A percentile compares a stretch with the other conserved stretches of the same genome.
phyloP scores from a whole-genome alignment of 495 filamentous ascomycete species.

The Penicillium roqueforti region DNA sequence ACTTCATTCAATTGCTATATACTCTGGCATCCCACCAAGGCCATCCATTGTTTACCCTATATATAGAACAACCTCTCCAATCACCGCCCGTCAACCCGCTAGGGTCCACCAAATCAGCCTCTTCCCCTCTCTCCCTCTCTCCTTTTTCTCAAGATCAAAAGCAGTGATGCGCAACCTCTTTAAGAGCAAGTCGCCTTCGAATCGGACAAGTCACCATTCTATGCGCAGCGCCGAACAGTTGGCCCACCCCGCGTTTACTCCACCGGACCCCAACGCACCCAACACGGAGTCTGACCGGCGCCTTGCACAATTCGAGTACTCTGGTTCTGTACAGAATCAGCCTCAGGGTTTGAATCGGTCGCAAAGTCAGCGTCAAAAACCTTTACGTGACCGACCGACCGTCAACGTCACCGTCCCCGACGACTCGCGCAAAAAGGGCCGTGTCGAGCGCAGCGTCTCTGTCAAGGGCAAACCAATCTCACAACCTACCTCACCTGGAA shows the following conservation, averaged over 20 bases:
- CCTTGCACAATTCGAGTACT: constrained; percentile 7
- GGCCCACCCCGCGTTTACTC: constrained; percentile 22
- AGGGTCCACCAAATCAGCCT: constrained; percentile 5
- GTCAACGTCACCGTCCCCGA: constrained; percentile 19
- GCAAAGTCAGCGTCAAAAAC: constrained; percentile 28
- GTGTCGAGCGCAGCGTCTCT: constrained; percentile 21
- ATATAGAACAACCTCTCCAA: constrained; percentile 12
- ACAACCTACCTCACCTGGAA: constrained; percentile 24
- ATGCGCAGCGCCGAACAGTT: constrained; percentile 37
- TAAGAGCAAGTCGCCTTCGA: constrained; percentile 24
- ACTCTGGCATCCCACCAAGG: neutral
- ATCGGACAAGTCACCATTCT: constrained; percentile 22
- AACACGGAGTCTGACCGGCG: constrained; percentile 26
- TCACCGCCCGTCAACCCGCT: neutral
- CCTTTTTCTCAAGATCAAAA: neutral
- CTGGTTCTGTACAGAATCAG: neutral
- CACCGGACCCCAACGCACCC: constrained; percentile 15
- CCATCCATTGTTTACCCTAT: constrained; percentile 9
- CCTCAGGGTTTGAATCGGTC: constrained; percentile 23
- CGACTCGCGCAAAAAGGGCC: constrained; percentile 15
- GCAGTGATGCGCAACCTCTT: constrained; percentile 30
- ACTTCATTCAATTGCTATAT: neutral
- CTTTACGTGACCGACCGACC: constrained; percentile 24
- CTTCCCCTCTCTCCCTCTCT: constrained; percentile 1
- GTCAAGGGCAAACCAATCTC: constrained; percentile 23